Evolutionary conservation across 192 early-diverging fungal genomes (phyloP).

Genomic region (Coemansia sp.): DNA sequence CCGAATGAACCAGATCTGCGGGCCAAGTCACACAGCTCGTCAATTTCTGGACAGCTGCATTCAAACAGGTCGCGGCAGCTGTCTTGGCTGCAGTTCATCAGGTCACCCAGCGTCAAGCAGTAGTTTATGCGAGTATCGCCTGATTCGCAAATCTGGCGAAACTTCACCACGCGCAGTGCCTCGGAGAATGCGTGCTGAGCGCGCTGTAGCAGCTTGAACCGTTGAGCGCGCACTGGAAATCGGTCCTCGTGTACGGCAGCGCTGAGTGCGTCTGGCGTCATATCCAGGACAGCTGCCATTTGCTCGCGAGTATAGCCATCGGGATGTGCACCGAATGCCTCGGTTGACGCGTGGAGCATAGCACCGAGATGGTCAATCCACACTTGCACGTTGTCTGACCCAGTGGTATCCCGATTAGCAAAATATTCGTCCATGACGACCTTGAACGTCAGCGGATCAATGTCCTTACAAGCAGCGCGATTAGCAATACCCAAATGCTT

Average conservation of each 20-base stretch:
- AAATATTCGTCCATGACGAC: conserved; percentile 47
- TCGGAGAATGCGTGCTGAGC: conserved; percentile 84
- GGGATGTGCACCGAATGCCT: conserved; percentile 20
- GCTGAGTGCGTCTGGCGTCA: conserved; percentile 47
- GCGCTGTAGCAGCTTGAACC: conserved; percentile 73
- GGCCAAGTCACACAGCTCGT: conserved; percentile 69
- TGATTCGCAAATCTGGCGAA: conserved; percentile 46
- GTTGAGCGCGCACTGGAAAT: conserved; percentile 62
- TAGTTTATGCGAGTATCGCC: conserved; percentile 18
- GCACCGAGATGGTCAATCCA: conserved; percentile 36
- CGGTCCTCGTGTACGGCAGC: conserved; percentile 50
- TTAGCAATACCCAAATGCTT: conserved; percentile 50
- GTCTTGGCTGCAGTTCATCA: conserved; percentile 88
- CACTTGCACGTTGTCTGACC: conserved; percentile 7
- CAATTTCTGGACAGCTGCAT: conserved; percentile 81
- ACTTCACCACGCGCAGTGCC: conserved; percentile 63
- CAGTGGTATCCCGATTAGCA: conserved; percentile 4
- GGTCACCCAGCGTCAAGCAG: conserved; percentile 63
- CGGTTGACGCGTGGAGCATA: conserved; percentile 21
- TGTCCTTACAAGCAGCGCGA: conserved; percentile 47
- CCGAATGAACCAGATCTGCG: conserved; percentile 71
- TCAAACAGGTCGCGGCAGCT: conserved; percentile 80
- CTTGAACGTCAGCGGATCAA: conserved; percentile 62
- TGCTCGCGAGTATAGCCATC: conserved; percentile 42
- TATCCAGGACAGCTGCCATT: conserved; percentile 37